Evolutionary conservation across 1,284 basidiomycete species (phyloP), one percentile per base, ranked within the genome.

Genomic region (Rhodotorula sp.): DNA sequence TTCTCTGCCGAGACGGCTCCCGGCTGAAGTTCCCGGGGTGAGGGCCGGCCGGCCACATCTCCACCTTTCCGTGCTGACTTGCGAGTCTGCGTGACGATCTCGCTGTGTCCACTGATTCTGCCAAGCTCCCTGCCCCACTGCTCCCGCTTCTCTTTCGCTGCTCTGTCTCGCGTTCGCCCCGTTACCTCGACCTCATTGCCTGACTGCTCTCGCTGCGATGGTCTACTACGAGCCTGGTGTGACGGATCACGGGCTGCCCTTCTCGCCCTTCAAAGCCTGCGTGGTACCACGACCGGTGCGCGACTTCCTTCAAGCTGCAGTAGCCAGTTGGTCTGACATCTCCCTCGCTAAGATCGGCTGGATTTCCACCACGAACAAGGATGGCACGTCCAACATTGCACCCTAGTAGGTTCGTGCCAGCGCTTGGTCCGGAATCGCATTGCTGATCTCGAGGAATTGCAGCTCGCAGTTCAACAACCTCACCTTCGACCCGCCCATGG

Each of bases 191-290:
- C 21, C 48, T 49, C 48, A 3, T 14, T 49, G 16, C 8, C 48
- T 49, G 48, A 14, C 19, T 17, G 16, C 16, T 49, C 9, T 49
- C 19, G 8, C 16, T 17, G 7, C 21, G 9, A 67, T 57, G 44
- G 61, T 68, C 34, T 68, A 63, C 61, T 68, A 68, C 56, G 52
- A 68, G 44, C 67, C 67, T 3, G 67, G 67, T 19, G 45, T 58
- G 46, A 63, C 67, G 7, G 54, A 53, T 4, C 67, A 68, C 19
- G 61, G 61, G 12, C 61, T 68, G 19, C 60, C 67, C 12, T 25
- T 63, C 54, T 61, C 63, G 42, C 67, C 67, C 9, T 68, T 68
- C 61, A 68, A 68, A 56, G 61, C 67, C 17, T 63, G 60, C 13
- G 67, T 68, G 0, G 60, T 68, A 14, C 66, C 66, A 9, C 58